Base-by-base conservation (phyloP, 495 filamentous ascomycete genomes). In the Parathielavia hyrcaniae region DNA sequence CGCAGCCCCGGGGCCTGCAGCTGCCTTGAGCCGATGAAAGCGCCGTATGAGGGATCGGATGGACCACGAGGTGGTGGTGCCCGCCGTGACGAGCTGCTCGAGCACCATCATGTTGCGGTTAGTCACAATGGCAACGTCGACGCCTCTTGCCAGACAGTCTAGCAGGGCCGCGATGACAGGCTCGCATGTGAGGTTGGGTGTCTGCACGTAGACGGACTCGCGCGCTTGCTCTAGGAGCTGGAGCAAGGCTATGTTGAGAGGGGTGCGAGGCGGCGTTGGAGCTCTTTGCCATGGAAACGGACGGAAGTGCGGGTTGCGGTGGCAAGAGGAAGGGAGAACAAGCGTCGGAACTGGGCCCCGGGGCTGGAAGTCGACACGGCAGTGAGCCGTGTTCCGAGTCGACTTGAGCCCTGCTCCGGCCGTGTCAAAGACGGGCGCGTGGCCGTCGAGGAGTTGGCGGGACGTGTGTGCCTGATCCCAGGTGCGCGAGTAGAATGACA, bases 51-150 rank as follows among this genome's bases (percentile, higher is more conserved):
- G 71, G 23, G 73, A 77, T 48, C 69, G 70, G 7, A 90, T 60
- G 48, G 79, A 83, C 48, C 77, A 72, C 32, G 78, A 73, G 0
- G 87, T 89, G 3, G 78, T 83, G 0, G 82, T 87, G 12, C 83
- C 84, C 0, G 85, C 83, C 0, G 87, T 90, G 41, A 84, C 67
- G 16, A 90, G 72, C 69, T 90, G 87, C 67, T 90, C 87, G 9
- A 89, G 63, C 14, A 84, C 41, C 87, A 91, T 90, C 74, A 90
- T 82, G 20, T 74, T 72, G 20, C 77, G 71, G 63, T 79, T 83
- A 1, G 86, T 89, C 17, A 88, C 71, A 49, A 90, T 75, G 11
- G 69, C 69, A 19, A 91, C 77, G 36, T 83, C 64, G 19, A 90
- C 78, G 4, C 86, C 84, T 2, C 86, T 75, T n/a, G 67, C 55